Evolutionary conservation across 306 rosid species (phyloP), one percentile per base, ranked within the genome.

Genomic region (Fagus crenata): DNA sequence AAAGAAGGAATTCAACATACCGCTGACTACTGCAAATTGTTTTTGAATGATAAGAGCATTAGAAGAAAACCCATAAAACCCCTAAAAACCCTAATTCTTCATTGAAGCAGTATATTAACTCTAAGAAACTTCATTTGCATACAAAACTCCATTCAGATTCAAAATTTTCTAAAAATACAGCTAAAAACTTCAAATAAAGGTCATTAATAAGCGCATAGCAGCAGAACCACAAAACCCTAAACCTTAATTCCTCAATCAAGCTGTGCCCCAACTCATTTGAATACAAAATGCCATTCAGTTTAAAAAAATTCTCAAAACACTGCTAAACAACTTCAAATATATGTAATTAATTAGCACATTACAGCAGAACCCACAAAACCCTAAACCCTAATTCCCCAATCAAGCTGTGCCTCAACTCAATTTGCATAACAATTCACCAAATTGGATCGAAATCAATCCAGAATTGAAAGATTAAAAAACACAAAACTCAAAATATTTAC

Each of bases 221-320:
- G 70, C 37, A 70, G 40, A 13, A 67, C 79, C 65, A 76, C 79
- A 74, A 86, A 88, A 84, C 84, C 89, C 73, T 63, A 84, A 86
- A 82, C 82, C 88, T 77, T 69, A 60, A 58, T 36, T 33, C 54
- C 76, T 41, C 67, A 72, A 12, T 33, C 58, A 15, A 54, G 39
- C 59, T 61, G 59, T 17, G 32, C 33, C 59, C 58, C 60, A 33
- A 82, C 63, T 77, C 28, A 17, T 46, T 37, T 17, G 3, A 9
- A 9, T 54, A 15, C 59, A 72, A 72, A 72, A 46, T 46, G 13
- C 14, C 51, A 22, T 22, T 46, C 14, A 46, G 51, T 7, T 46
- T 46, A 3, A 14, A 46, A 2, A 46, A 4, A 1, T 63, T 36
- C 43, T 35, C 43, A 32, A 63, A 36, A 35, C 0, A 63, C 41